Evolutionary conservation across 352 stramenopile genomes (phyloP), one percentile per base, ranked within the genome.

Genomic region (Pseudoperonospora humuli): DNA sequence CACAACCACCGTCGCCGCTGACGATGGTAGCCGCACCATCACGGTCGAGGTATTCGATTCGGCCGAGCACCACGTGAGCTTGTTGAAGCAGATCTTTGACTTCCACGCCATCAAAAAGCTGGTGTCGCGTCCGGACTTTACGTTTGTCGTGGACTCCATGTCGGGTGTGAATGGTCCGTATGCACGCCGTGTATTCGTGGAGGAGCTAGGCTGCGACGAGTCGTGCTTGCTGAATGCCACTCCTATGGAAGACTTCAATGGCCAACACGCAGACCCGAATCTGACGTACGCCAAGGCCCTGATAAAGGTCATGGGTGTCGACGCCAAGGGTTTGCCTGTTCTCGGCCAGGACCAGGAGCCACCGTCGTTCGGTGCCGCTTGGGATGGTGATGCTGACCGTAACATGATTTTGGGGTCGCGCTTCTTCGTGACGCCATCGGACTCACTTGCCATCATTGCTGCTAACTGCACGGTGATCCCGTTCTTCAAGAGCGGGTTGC

Each of bases 391-490:
- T 61, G 96, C 93, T 24, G 96, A 99, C 62, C 84, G 96, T 27
- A 99, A 99, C 71, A 97, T 99, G 68, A 98, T 99, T 54, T 80
- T 98, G 39, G 96, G 96, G 45, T 87, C 80, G 53, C 80, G 87
- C 33, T 98, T 98, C 71, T 99, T 99, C 63, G 95, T 99, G 38
- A 98, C 96, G 17, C 96, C 96, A 14, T 98, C 93, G 28, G 96
- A 99, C 64, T 98, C 90, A 55, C 75, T 99, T 36, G 96, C 96
- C 25, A 87, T 99, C 24, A 98, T 99, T 48, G 96, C 94, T 31
- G 96, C 96, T 45, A 98, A 98, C 62, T 97, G 89, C 39, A 86
- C 97, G 61, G 70, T 79, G 38, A 98, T 99, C 61, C 94, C 93
- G 20, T 97, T 97, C 72, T 99, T 99, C 67, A 75, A 83, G 57